These are phyloP conservation scores for Artemisia argyi DNA, from an alignment of 129 eudicot genomes.

Conservation along the genomic window DNA sequence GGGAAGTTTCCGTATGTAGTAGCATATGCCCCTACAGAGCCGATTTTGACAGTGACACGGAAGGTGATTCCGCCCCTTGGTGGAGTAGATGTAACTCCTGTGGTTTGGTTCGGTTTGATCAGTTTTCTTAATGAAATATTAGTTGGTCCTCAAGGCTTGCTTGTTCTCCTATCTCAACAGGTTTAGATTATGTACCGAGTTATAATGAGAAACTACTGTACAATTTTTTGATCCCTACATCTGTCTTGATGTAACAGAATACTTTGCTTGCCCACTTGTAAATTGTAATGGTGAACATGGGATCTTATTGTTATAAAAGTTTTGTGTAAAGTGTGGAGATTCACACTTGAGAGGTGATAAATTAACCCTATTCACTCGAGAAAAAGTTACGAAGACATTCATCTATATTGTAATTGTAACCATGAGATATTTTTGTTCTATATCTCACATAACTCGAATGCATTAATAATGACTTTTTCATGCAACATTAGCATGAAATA, in stretches of 20 bases:
- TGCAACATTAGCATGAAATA: no score
- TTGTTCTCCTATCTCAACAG: slow-evolving; percentile 92
- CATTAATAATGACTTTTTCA: no score
- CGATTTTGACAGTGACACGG: slow-evolving; percentile 69
- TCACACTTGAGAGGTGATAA: not conserved
- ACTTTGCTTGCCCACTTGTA: not conserved
- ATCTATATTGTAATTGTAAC: no score
- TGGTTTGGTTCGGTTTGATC: slow-evolving; percentile 94
- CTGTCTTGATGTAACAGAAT: not conserved
- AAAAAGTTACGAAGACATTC: no score
- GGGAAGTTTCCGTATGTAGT: slow-evolving; percentile 80
- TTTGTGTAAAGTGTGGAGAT: not conserved
- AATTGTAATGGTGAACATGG: not conserved
- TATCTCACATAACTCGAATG: no score
- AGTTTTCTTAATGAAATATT: slow-evolving; percentile 83
- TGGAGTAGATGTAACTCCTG: slow-evolving; percentile 97
- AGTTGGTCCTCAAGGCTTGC: slow-evolving; percentile 93
- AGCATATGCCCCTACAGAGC: slow-evolving; percentile 97
- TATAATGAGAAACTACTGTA: not conserved
- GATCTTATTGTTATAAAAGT: not conserved
- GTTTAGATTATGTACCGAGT: slow-evolving; percentile 38
- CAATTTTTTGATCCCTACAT: slow-evolving; percentile 7
- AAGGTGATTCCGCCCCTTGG: slow-evolving; percentile 91
- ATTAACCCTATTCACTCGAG: no score
- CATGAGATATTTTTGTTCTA: no score